Evolutionary conservation across 352 stramenopile species (phyloP).

Genomic region (Globisporangium ultimum): DNA sequence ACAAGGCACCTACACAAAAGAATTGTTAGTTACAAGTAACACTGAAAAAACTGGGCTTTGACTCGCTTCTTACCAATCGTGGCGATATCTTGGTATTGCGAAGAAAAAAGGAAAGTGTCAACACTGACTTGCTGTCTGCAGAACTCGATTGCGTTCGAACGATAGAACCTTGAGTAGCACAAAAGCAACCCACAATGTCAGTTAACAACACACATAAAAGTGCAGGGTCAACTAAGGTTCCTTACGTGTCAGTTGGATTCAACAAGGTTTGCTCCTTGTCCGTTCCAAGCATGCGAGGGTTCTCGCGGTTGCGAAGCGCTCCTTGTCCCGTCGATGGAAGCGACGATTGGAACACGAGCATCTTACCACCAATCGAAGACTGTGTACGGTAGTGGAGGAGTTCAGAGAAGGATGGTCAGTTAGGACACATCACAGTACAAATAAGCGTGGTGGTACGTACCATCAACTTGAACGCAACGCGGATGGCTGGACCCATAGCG

Average conservation of each 20-base stretch:
- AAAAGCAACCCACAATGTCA: background rate
- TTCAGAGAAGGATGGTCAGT: conserved; percentile 12
- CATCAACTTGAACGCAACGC: conserved; percentile 97
- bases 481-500: conserved; percentile 84
- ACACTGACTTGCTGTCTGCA: conserved; percentile 98
- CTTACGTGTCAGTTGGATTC: conserved; percentile 79
- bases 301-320: conserved; percentile 81
- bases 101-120: conserved; percentile 97
- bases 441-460: conserved; percentile 87
- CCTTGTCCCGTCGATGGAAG: conserved; percentile 76
- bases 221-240: too few relatives aligned
- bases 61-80: conserved; percentile 68
- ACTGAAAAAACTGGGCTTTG: too few relatives aligned
- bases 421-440: conserved; percentile 27
- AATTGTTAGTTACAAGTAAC: background rate
- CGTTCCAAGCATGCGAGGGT: conserved; percentile 73
- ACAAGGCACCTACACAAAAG: conserved; percentile 69
- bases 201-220: background rate
- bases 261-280: conserved; percentile 91
- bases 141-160: conserved; percentile 95
- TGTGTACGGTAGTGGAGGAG: conserved; percentile 25
- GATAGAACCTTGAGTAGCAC: conserved; percentile 73
- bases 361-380: conserved; percentile 85
- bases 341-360: conserved; percentile 87
- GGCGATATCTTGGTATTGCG: conserved; percentile 96